Evolutionary conservation across 2,329 filamentous ascomycete species (phyloP).

Genomic region (Verticillium isaacii): DNA sequence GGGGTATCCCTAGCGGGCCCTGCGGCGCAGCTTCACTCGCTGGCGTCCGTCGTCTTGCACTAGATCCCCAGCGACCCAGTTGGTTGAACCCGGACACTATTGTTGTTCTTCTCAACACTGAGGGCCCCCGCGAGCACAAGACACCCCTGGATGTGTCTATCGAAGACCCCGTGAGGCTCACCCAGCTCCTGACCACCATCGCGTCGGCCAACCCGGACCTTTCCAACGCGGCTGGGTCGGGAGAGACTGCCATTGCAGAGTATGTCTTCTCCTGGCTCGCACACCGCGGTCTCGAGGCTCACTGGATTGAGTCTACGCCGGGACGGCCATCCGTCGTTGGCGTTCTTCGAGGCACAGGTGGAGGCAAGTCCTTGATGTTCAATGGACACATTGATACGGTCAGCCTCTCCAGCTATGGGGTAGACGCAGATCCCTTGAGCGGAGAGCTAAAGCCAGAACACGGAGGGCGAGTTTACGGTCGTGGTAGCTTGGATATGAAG

Average conservation of each 20-base stretch:
- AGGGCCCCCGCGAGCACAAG: slow-evolving; percentile 52
- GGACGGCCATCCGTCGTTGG: slow-evolving; percentile 47
- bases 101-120: slow-evolving; percentile 63
- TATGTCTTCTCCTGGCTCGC: slow-evolving; percentile 46
- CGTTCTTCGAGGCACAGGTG: slow-evolving; percentile 38
- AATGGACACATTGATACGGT: slow-evolving; percentile 52
- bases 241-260: slow-evolving; percentile 38
- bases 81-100: slow-evolving; percentile 41
- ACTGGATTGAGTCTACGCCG: slow-evolving; percentile 39
- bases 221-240: slow-evolving; percentile 34
- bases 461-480: slow-evolving; percentile 30
- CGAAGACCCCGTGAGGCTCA: slow-evolving; percentile 36
- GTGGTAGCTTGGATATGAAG: slow-evolving; percentile 49
- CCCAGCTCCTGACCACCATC: slow-evolving; percentile 40
- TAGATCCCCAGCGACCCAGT: slow-evolving; percentile 22
- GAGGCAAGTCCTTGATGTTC: slow-evolving; percentile 43
- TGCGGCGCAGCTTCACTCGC: slow-evolving; percentile 58
- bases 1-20: slow-evolving; percentile 50
- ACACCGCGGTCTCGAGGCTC: slow-evolving; percentile 43
- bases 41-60: slow-evolving; percentile 45
- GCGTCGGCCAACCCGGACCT: slow-evolving; percentile 43
- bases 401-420: slow-evolving; percentile 35
- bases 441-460: slow-evolving; percentile 27
- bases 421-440: slow-evolving; percentile 35
- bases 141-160: slow-evolving; percentile 33